phyloP scores from a whole-genome alignment of 148 eudicot species.

The Rhododendron henanense region DNA sequence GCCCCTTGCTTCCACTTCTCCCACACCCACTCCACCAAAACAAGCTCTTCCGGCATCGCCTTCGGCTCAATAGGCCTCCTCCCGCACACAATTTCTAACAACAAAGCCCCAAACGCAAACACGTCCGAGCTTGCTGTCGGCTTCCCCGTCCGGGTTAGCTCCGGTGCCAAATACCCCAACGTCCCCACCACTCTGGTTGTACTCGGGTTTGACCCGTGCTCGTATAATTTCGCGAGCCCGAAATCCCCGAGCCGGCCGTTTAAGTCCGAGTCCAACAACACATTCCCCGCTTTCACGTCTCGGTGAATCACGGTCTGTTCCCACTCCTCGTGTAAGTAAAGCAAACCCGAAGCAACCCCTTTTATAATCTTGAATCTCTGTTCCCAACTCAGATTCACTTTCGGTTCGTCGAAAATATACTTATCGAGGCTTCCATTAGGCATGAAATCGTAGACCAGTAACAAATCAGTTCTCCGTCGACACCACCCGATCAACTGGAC shows the following conservation, averaged over 20 bases:
- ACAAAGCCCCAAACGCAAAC: slow-evolving; percentile 42
- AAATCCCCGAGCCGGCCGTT: slow-evolving; percentile 60
- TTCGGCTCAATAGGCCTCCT: slow-evolving; percentile 40
- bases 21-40: slow-evolving; percentile 33
- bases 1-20: slow-evolving; percentile 21
- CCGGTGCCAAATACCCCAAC: slow-evolving; percentile 59
- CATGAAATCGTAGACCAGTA: slow-evolving; percentile 60
- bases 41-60: slow-evolving; percentile 24
- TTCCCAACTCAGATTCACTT: slow-evolving; percentile 31
- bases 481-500: slow-evolving; percentile 51
- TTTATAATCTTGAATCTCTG: slow-evolving; percentile 45
- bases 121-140: slow-evolving; percentile 50
- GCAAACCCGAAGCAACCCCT: slow-evolving; percentile 45
- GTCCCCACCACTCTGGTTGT: slow-evolving; percentile 62
- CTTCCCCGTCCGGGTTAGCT: slow-evolving; percentile 41
- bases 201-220: slow-evolving; percentile 43
- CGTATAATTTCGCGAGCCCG: slow-evolving; percentile 57
- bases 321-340: slow-evolving; percentile 53
- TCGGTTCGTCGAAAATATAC: slow-evolving; percentile 26
- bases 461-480: slow-evolving; percentile 36
- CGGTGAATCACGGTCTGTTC: slow-evolving; percentile 59
- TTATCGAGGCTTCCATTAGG: slow-evolving; percentile 64
- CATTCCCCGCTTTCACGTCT: slow-evolving; percentile 54
- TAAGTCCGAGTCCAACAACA: slow-evolving; percentile 6
- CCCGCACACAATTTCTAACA: slow-evolving; percentile 45